These are phyloP conservation scores for Hansenula sp. DNA, from an alignment of 1,139 yeast species.

Conservation along the genomic window DNA sequence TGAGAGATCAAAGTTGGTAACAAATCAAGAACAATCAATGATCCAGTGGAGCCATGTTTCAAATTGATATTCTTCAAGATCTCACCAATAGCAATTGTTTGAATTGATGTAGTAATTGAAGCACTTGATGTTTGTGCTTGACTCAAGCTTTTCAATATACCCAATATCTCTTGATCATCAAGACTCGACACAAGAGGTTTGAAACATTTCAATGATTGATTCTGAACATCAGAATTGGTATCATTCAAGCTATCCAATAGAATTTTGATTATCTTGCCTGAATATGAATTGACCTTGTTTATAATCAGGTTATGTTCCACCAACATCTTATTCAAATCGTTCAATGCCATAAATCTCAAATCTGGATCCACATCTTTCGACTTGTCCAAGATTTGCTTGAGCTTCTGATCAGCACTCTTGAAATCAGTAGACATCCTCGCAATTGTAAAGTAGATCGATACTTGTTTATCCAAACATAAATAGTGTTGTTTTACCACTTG, in stretches of 20 bases:
- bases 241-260: conserved; percentile 56
- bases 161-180: conserved; percentile 21
- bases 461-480: no score
- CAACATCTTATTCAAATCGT: conserved; percentile 57
- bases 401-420: conserved; percentile 44
- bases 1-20: conserved; percentile 28
- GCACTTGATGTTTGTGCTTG: conserved; percentile 26
- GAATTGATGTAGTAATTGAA: conserved; percentile 57
- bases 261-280: conserved; percentile 38
- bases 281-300: conserved; percentile 24
- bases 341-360: conserved; percentile 81
- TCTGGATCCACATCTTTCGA: conserved; percentile 76
- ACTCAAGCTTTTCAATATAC: conserved; percentile 25
- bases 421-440: conserved; percentile 38
- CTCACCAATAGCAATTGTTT: conserved; percentile 67
- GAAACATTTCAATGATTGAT: conserved; percentile 66
- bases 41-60: conserved; percentile 26
- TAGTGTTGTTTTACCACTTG: no score
- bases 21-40: conserved; percentile 28
- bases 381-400: conserved; percentile 54
- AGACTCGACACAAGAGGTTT: conserved; percentile 33
- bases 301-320: conserved; percentile 29
- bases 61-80: conserved; percentile 39
- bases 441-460: no score
- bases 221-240: conserved; percentile 70